phyloP scores from a whole-genome alignment of 768 basidiomycete genomes.

The Rhodotorula kratochvilovae region DNA sequence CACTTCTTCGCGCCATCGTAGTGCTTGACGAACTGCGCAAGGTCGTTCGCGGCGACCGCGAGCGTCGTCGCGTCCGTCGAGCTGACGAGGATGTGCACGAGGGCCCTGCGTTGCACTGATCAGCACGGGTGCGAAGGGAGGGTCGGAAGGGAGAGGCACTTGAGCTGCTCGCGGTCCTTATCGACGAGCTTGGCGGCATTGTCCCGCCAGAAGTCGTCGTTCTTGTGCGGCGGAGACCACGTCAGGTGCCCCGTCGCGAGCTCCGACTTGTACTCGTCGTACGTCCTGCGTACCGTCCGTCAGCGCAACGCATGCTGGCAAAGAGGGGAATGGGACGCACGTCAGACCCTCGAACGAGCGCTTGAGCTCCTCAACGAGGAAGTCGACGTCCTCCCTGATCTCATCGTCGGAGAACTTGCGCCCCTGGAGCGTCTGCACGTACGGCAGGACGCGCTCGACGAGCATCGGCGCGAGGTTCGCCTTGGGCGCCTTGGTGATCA shows the following conservation, averaged over 20 bases:
- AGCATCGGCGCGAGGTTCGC: conserved; percentile 91
- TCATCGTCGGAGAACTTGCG: conserved; percentile 88
- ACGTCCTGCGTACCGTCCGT: conserved; percentile 64
- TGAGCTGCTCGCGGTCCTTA: conserved; percentile 73
- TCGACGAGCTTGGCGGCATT: conserved; percentile 84
- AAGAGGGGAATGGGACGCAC: conserved; percentile 54
- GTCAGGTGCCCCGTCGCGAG: conserved; percentile 81
- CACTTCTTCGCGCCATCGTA: conserved; percentile 89
- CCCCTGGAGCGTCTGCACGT: conserved; percentile 71
- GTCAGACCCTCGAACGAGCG: conserved; percentile 81
- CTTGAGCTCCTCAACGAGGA: conserved; percentile 78
- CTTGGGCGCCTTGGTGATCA: conserved; percentile 78
- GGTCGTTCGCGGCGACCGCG: conserved; percentile 81
- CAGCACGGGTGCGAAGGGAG: not conserved
- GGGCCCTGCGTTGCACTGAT: conserved; percentile 31
- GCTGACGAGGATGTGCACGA: conserved; percentile 66
- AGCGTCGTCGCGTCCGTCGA: conserved; percentile 72
- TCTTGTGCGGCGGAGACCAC: conserved; percentile 94
- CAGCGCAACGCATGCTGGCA: not conserved
- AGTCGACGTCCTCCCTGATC: conserved; percentile 82
- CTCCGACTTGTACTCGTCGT: conserved; percentile 92
- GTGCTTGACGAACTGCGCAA: conserved; percentile 90
- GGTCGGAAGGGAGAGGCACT: conserved; percentile 48
- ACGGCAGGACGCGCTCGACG: conserved; percentile 77
- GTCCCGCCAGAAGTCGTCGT: conserved; percentile 96